Evolutionary conservation across 1,139 yeast genomes (phyloP), one percentile per base, ranked within the genome.

Genomic region (Taiozyma sp.): DNA sequence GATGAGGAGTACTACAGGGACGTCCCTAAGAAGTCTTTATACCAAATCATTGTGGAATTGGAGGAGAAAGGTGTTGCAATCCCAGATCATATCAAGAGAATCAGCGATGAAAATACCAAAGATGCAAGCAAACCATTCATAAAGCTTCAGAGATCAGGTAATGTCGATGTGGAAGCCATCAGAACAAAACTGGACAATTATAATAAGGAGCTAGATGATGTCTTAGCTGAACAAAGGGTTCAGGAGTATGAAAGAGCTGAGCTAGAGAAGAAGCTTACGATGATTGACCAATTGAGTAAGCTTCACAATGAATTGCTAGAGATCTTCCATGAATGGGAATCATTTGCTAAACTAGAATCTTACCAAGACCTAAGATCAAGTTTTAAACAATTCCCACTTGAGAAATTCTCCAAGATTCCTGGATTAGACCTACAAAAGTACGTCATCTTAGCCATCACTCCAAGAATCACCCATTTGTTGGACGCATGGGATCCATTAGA

Each of bases 401-500:
- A 40, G 16, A 40, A 14, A 24, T 40, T 21, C 32, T 4, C 14
- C 14, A 4, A 37, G 6, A 16, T 51, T 4, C 44, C 52, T 10
- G 52, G 49, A 7, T 37, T 47, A n/a, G 54, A 59, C 32, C 43
- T 62, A 0, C 64, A 66, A 34, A 65, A 64, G 29, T 39, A 69
- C 2, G 61, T 73, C 0, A 60, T 68, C 3, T 60, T 72, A 0
- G 54, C 64, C 2, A 24, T 74, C 3, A 53, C 56, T 8, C 71
- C 73, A 0, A 37, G 57, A 4, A 54, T 70, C 10, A 49, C 53
- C 6, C 41, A 47, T 2, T 49, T 62, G 3, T 51, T 75, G 29
- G 55, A 56, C 1, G 13, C 48, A 2, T 76, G 81, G 79, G 62
- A 69, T 44, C 74, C 76, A 0, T 53, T 65, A 4, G 59, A 63